Evolutionary conservation across 1,284 basidiomycete species (phyloP), one percentile per base, ranked within the genome.

Genomic region (Mycosarcoma mackinlayi): DNA sequence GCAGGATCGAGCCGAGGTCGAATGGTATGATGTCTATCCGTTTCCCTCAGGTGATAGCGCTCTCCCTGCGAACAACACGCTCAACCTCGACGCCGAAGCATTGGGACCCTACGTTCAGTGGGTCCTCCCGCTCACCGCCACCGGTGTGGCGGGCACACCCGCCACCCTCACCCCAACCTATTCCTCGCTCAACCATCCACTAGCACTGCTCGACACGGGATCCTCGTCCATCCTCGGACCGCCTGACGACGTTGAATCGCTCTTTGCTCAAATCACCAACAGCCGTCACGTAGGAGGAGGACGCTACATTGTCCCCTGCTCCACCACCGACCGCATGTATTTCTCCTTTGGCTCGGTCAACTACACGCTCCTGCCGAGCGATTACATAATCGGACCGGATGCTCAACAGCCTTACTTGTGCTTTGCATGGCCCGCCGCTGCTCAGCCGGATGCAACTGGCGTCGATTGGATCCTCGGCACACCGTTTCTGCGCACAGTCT

Each of bases 401-500:
- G 84, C 85, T 19, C 87, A 87, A 8, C 86, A 89, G 69, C 88
- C 90, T 0, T 85, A 86, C 47, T 83, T 92, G 41, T 94, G 92
- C 82, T 84, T 93, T 28, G 86, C 91, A 14, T 94, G 92, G 92
- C 92, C 92, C 0, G 85, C 86, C 53, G 92, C 90, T 1, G 82
- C 84, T 14, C 85, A 88, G 4, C 89, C 90, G 0, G 88, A 86
- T 49, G 81, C 88, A 11, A 90, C 92, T 81, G 92, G 91, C 3
- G 87, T 94, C 39, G 92, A 92, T 80, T 94, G 92, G 92, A 90
- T 92, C 81, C 85, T 94, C 86, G 92, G 92, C n/a, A 85, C 88
- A 3, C 86, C 91, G 0, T 94, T 94, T 82, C 80, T 94, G 57
- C 86, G 89, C 44, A 90, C 90, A 3, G 90, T 92, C 0, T 94